Conservation (phyloP, 208 protist species). For the Leptomonas pyrrhocoris region DNA sequence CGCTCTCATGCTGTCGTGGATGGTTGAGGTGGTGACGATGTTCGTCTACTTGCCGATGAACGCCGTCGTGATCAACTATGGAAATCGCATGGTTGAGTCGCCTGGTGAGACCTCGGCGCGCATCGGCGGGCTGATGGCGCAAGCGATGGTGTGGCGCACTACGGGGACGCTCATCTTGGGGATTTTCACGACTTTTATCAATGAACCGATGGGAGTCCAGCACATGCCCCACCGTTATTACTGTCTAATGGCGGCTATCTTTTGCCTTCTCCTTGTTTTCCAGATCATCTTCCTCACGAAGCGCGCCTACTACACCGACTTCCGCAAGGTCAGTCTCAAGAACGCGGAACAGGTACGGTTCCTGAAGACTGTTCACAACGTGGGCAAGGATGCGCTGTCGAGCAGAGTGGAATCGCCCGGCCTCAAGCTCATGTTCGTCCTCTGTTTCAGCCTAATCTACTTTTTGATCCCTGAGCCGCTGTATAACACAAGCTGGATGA, state of each 20-base stretch:
- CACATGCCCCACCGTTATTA: constrained; percentile 28
- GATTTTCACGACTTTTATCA: constrained; percentile 19
- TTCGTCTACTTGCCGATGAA: constrained; percentile 51
- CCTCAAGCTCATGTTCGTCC: constrained; percentile 39
- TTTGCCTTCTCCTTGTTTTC: constrained; percentile 29
- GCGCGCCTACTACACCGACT: constrained; percentile 34
- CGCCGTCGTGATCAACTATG: constrained; percentile 35
- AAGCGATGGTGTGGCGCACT: constrained; percentile 49
- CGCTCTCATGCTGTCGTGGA: constrained; percentile 22
- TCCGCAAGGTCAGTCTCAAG: constrained; percentile 9
- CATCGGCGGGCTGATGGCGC: constrained; percentile 40
- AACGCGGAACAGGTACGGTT: constrained; percentile 14
- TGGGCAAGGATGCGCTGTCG: constrained; percentile 10
- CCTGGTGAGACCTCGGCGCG: constrained; percentile 31
- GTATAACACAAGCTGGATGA: constrained; percentile 22
- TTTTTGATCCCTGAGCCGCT: constrained; percentile 43
- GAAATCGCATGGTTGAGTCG: constrained; percentile 26
- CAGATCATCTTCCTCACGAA: constrained; percentile 33
- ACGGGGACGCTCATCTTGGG: constrained; percentile 26
- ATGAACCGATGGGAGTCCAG: background rate
- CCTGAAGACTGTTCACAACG: constrained; percentile 5
- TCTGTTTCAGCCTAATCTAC: constrained; percentile 54
- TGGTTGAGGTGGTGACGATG: constrained; percentile 36
- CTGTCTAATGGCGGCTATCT: constrained; percentile 31
- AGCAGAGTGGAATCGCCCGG: constrained; percentile 2